Evolutionary conservation across 441 rosid species (phyloP), one percentile per base, ranked within the genome.

Genomic region (Erysimum pusillum): DNA sequence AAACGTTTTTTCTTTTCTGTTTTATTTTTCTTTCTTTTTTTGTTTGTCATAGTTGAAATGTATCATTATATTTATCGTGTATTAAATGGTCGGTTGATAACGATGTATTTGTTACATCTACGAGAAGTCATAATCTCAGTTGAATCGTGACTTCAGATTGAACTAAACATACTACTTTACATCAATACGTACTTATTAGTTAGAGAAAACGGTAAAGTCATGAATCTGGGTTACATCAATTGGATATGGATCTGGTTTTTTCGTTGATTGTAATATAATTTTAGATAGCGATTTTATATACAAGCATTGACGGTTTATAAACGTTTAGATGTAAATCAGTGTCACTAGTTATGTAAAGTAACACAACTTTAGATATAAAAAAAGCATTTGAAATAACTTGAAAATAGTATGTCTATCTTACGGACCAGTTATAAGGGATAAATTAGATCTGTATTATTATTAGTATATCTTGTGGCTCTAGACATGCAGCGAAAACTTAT

Each of bases 21-120:
- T n/a, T n/a, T n/a, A n/a, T n/a, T n/a, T n/a, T n/a, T n/a, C n/a
- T n/a, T n/a, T n/a, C n/a, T n/a, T 25, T 25, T 25, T 25, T 25
- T 22, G 2, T 25, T 25, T 25, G 28, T 25, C 48, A 44, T 14
- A 38, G 2, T 64, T 15, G 44, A 32, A 17, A 42, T n/a, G 34
- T 52, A 22, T 52, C 17, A 15, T 56, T 39, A 14, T 56, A 22
- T 51, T 5, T 36, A 36, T 38, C 36, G 20, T 36, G 61, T 38
- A 52, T 49, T 66, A 35, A 18, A 14, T 67, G 52, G 51, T 68
- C 42, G 39, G 73, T 53, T 28, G 53, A 28, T 69, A 53, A 53
- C 51, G 28, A 68, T 68, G 28, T 6, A 28, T 25, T 68, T 54
- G 63, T 18, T 46, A 17, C 60, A 67, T 49, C 46, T 48, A 48